These are phyloP conservation scores for Gyrodon lividus DNA, from an alignment of 768 basidiomycete species.

Conservation along the genomic window DNA sequence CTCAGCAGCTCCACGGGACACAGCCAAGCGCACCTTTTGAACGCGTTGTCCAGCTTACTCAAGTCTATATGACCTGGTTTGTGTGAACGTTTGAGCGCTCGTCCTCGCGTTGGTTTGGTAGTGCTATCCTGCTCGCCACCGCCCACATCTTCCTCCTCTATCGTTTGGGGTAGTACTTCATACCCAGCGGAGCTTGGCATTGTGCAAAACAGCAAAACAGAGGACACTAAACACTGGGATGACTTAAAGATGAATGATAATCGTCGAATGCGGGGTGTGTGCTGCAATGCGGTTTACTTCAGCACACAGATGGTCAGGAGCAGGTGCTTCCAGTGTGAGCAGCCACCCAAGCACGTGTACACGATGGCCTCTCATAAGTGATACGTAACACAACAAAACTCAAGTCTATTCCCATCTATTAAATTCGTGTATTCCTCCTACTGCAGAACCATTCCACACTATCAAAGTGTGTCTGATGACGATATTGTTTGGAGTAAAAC, in stretches of 20 bases:
- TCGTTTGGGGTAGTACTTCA: conserved; percentile 43
- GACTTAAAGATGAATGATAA: not conserved
- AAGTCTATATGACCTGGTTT: conserved; percentile 74
- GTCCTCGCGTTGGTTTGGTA: conserved; percentile 26
- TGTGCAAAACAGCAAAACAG: not conserved
- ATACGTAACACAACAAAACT: no score
- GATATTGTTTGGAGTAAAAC: conserved; percentile 43
- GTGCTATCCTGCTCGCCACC: conserved; percentile 29
- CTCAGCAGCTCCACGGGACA: not conserved
- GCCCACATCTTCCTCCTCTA: conserved; percentile 37
- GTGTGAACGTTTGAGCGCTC: conserved; percentile 31
- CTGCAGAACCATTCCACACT: no score
- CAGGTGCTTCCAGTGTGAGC: not conserved
- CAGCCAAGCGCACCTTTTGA: conserved; percentile 58
- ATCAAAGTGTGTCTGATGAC: conserved; percentile 50
- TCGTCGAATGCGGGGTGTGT: conserved; percentile 6
- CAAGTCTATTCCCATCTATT: no score
- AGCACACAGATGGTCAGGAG: conserved; percentile 6
- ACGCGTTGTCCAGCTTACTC: conserved; percentile 75
- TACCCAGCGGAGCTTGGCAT: conserved; percentile 50
- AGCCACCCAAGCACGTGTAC: no score
- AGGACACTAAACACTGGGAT: not conserved
- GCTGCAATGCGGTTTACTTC: conserved; percentile 16
- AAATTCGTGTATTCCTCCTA: no score
- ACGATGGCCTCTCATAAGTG: no score